Base-by-base conservation (phyloP, 306 rosid species). In the Pterocarpus santalinus region DNA sequence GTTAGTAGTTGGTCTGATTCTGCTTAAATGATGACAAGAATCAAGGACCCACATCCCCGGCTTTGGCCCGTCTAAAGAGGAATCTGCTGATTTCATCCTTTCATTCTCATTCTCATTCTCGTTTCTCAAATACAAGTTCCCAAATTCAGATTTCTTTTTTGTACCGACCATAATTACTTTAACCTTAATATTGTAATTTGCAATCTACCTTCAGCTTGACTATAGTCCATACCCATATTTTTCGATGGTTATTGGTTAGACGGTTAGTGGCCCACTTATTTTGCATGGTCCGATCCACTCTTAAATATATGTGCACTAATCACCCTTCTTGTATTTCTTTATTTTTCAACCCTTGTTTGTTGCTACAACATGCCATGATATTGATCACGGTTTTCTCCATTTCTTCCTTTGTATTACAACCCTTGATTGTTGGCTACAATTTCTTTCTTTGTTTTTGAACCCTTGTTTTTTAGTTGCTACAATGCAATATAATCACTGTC, bases 51-150 rank as follows among this genome's bases (percentile, higher is more conserved):
- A 64, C 87, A 71, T 43, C 43, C 69, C 73, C 67, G 67, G 10
- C 68, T 78, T 69, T 46, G 79, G 89, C 88, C 88, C 90, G 84
- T 85, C 85, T 84, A 77, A 80, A 76, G 88, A 81, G 97, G 94
- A 85, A 88, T 87, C 80, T 86, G 87, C 88, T 81, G 87, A 92
- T 84, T 89, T 88, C 92, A 92, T 52, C 79, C 46, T 76, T 83
- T 71, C 81, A 53, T 60, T 60, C 53, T 72, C 3, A 17, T 63
- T 61, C 51, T 8, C 52, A 61, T 61, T 61, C 51, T 9, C 39
- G 34, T 72, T 53, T 10, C 17, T 28, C 13, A 17, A 35, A 11
- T 67, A 12, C 7, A 38, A 5, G 67, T 11, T 80, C 53, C 34
- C 6, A 43, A 60, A 73, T 71, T 80, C 52, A 65, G 2, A 77